Evolutionary conservation across 371 early-diverging fungal species (phyloP).

Genomic region (Apophysomyces ossiformis): DNA sequence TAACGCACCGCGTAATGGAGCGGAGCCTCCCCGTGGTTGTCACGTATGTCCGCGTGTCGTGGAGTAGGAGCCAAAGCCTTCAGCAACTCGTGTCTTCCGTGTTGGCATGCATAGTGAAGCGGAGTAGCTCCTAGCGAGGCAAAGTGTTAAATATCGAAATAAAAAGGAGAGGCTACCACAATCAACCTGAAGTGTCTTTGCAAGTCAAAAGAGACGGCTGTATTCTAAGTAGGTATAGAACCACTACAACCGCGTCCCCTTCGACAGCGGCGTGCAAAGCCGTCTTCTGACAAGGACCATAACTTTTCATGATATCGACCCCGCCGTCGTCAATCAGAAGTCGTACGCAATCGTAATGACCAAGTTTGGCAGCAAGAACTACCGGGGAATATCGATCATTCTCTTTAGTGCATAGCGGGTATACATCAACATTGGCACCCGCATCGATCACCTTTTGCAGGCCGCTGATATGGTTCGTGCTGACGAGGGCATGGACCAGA

Average conservation of each 20-base stretch:
- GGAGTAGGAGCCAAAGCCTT: too few species aligned
- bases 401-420: conserved; percentile 25
- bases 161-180: background rate
- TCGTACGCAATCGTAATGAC: conserved; percentile 38
- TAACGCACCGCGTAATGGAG: conserved; percentile 49
- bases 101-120: conserved; percentile 50
- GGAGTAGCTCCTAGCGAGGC: conserved; percentile 39
- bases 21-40: conserved; percentile 36
- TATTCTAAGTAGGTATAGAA: conserved; percentile 28
- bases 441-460: conserved; percentile 36
- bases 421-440: conserved; percentile 40
- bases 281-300: conserved; percentile 37
- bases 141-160: conserved; percentile 7
- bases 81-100: conserved; percentile 33
- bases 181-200: conserved; percentile 34
- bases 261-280: conserved; percentile 46
- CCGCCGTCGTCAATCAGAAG: conserved; percentile 33
- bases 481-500: conserved; percentile 45
- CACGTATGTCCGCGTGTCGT: too few species aligned
- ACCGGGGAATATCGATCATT: conserved; percentile 36
- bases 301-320: conserved; percentile 23
- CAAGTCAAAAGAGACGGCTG: conserved; percentile 27
- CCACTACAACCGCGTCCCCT: conserved; percentile 34
- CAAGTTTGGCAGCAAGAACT: conserved; percentile 41
- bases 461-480: conserved; percentile 33